Base-by-base conservation (phyloP, 257 asterid genomes). In the Agastache rugosa region DNA sequence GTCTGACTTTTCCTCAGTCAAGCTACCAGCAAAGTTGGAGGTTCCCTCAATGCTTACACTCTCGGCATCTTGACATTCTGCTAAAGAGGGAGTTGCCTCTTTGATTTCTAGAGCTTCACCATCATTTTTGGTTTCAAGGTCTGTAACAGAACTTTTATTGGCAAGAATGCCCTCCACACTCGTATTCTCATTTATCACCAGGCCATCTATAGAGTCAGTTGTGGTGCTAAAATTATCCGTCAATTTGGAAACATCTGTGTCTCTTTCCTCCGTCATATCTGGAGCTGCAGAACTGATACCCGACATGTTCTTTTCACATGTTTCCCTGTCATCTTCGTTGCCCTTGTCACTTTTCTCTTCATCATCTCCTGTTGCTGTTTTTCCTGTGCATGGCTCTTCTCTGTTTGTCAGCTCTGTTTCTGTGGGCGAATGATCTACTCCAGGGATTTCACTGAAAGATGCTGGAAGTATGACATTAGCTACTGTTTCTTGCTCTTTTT, bases 341-440 rank as follows among this genome's bases (percentile, higher is more conserved):
- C 68, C 77, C 71, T 83, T 71, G 6, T 81, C 85, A 44, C 63
- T 12, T 73, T 35, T 62, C 69, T 82, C 85, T 68, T 77, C 81
- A 29, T 69, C 20, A n/a, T 73, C 81, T 47, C 53, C 74, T 35
- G 45, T 25, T 67, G 69, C 83, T 54, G 51, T 27, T 67, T 65
- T 68, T 51, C 45, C 77, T 35, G 59, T 66, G 25, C 63, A 74
- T 47, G 58, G 67, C 73, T 73, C 85, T 65, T 78, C 86, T 67
- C 16, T 78, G 74, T 73, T 39, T 45, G 42, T 54, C 55, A 75
- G 64, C 71, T 73, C 70, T 73, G 67, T 80, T 80, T 83, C 87
- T 35, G 74, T 29, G 12, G 45, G 59, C 41, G 15, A 27, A 34
- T 77, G 72, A 63, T 58, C 66, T 39, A 47, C 39, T 53, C 71